Percentiles rank a stretch among this genome's conserved stretches.
Conservation (phyloP, 139 green algal genomes). For the Ettlia oleoabundans region DNA sequence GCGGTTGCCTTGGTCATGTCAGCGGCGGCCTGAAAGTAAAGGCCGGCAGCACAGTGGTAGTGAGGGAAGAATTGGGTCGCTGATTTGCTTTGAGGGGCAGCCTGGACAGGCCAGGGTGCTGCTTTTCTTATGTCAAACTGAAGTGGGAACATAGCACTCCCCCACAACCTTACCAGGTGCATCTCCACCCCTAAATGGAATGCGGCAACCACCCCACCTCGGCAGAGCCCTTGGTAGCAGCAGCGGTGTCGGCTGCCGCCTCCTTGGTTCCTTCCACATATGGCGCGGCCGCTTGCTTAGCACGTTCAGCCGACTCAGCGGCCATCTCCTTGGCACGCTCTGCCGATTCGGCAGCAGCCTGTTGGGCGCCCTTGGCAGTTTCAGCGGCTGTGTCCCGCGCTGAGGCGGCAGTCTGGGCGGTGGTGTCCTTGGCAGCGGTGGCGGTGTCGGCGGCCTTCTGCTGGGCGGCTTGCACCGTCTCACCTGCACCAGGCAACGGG, state of each 20-base stretch:
- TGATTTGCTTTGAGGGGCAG: no score
- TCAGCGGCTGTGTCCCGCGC: not conserved
- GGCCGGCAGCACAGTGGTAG: not conserved
- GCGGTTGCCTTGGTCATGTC: not conserved
- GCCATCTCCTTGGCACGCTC: not conserved
- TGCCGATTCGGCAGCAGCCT: not conserved
- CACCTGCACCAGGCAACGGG: no score
- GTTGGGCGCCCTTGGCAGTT: not conserved
- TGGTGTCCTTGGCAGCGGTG: constrained; percentile 11
- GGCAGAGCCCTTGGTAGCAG: not conserved
- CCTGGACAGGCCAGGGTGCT: no score
- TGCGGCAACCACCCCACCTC: not conserved
- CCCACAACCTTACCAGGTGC: no score
- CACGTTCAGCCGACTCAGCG: not conserved
- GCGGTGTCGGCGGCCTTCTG: constrained; percentile 7
- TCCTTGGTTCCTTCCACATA: constrained; percentile 1
- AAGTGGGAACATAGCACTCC: no score
- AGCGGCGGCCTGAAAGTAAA: not conserved
- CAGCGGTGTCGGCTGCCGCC: not conserved
- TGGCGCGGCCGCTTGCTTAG: not conserved
- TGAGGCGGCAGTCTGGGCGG: not conserved
- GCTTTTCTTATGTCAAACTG: no score
- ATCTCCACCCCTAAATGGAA: no score
- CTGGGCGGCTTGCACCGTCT: not conserved
- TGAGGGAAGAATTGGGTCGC: no score